Conservation (phyloP, 129 eudicot genomes). For the Saposhnikovia divaricata region DNA sequence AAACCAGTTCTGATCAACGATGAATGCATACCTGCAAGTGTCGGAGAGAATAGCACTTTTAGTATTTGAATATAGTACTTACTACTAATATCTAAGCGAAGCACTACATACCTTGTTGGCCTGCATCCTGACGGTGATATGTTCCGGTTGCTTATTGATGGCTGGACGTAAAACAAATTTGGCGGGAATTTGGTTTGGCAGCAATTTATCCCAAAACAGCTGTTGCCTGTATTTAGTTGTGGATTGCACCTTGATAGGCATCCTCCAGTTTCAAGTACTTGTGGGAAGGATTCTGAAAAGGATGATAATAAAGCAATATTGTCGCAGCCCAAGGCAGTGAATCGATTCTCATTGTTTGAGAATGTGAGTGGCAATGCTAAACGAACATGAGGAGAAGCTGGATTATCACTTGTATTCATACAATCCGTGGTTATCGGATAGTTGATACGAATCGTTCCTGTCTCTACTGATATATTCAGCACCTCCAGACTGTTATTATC, state of each 20-base stretch:
- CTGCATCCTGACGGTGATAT: neutral
- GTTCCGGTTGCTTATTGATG: too few species aligned
- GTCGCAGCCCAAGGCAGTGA: constrained; percentile 4
- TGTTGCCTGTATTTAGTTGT: neutral
- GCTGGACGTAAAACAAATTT: too few species aligned
- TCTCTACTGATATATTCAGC: neutral
- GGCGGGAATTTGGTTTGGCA: neutral
- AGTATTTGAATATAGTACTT: too few species aligned
- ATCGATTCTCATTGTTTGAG: neutral
- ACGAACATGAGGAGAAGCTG: neutral
- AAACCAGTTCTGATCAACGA: constrained; percentile 28
- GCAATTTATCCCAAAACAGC: constrained; percentile 2
- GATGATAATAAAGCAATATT: constrained; percentile 3
- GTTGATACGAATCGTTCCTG: neutral
- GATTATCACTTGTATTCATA: neutral
- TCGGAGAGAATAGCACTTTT: too few species aligned
- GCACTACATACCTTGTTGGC: neutral
- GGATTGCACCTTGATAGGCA: constrained; percentile 2
- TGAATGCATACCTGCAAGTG: constrained; percentile 13
- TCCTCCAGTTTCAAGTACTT: neutral
- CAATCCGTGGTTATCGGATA: neutral
- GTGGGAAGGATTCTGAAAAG: too few species aligned
- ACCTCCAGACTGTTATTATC: neutral
- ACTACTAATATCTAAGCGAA: too few species aligned
- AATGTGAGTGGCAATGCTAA: neutral